phyloP scores from a whole-genome alignment of 495 filamentous ascomycete genomes.

The Terfezia boudieri region DNA sequence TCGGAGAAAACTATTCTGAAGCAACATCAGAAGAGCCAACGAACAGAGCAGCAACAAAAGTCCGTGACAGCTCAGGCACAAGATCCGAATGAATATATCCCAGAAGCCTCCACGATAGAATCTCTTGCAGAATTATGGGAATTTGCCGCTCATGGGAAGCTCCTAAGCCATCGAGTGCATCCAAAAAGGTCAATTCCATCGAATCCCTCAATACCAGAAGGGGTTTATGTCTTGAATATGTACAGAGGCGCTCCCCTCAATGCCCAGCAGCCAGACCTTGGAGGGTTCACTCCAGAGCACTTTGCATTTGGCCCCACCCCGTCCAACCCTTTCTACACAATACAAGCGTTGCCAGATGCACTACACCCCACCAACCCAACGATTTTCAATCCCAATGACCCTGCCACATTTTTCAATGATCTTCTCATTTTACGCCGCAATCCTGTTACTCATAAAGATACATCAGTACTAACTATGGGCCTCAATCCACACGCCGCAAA shows the following conservation, averaged over 20 bases:
- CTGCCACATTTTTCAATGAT: constrained; percentile 8
- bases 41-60: not conserved
- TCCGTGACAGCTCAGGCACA: not conserved
- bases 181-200: not conserved
- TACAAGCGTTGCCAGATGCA: constrained; percentile 8
- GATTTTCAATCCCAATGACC: not conserved
- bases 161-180: not conserved
- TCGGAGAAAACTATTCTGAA: not conserved
- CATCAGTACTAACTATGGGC: constrained; percentile 7
- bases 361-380: not conserved
- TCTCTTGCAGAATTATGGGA: not conserved
- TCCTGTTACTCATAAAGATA: constrained; percentile 3
- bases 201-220: not conserved
- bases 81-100: not conserved
- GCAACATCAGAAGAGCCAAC: not conserved
- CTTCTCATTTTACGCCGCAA: constrained; percentile 9
- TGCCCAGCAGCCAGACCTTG: not conserved
- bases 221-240: constrained; percentile 10
- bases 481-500: constrained; percentile 6
- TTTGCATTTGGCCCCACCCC: constrained; percentile 8
- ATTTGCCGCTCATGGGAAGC: not conserved
- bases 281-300: constrained; percentile 6
- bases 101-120: not conserved
- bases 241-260: constrained; percentile 6
- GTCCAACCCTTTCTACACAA: constrained; percentile 10